These are phyloP conservation scores for Acanthamoeba rhysodes DNA, from an alignment of 208 protist species.

Conservation along the genomic window DNA sequence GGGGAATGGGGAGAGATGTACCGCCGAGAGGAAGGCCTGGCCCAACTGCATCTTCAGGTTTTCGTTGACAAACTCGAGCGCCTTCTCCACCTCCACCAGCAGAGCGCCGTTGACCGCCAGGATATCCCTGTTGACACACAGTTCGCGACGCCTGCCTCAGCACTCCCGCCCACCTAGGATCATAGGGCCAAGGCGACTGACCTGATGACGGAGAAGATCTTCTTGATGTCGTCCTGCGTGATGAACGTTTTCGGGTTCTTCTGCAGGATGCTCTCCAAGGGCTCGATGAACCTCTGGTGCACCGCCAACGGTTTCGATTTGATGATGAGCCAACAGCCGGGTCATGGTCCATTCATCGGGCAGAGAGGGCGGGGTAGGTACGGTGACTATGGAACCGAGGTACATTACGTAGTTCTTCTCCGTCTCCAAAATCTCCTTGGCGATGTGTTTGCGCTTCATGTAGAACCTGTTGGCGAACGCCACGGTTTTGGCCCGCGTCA, in stretches of 20 bases:
- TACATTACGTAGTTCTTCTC: constrained; percentile 33
- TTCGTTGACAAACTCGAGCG: neutral
- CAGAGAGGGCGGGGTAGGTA: neutral
- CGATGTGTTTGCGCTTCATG: constrained; percentile 33
- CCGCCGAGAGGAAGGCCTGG: neutral
- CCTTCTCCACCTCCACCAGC: neutral
- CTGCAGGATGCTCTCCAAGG: neutral
- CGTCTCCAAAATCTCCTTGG: constrained; percentile 34
- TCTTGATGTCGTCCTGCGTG: neutral
- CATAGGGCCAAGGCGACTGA: neutral
- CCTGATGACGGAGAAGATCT: constrained; percentile 32
- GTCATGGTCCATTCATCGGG: too few relatives aligned
- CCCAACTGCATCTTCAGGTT: constrained; percentile 4
- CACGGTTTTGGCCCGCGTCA: neutral
- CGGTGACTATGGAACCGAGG: neutral
- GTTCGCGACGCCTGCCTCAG: neutral
- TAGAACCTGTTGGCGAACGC: neutral
- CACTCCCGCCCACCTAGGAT: neutral
- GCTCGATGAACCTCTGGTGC: constrained; percentile 1
- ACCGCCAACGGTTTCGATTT: neutral
- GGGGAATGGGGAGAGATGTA: neutral
- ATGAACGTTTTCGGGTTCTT: neutral
- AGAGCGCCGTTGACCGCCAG: neutral
- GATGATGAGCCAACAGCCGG: too few relatives aligned
- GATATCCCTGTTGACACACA: neutral